Conservation (phyloP, 1,284 basidiomycete species). For the Ustilago lituana region DNA sequence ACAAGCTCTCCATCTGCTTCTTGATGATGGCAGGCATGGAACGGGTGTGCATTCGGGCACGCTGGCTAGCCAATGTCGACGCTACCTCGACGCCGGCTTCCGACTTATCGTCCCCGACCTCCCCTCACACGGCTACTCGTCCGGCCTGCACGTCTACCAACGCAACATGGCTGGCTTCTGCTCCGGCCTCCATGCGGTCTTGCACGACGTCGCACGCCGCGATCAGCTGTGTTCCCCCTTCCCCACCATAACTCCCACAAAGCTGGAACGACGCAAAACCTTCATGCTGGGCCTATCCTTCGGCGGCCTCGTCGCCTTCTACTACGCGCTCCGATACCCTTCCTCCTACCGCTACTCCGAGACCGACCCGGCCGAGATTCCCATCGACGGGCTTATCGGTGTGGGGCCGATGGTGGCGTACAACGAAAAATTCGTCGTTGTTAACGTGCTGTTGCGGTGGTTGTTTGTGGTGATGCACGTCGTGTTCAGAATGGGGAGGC, state of each 20-base stretch:
- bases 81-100: constrained; percentile 63
- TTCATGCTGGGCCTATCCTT: constrained; percentile 65
- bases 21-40: constrained; percentile 44
- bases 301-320: constrained; percentile 58
- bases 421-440: constrained; percentile 38
- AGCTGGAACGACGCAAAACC: constrained; percentile 54
- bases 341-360: constrained; percentile 48
- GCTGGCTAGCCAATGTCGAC: constrained; percentile 59
- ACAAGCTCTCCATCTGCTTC: not conserved
- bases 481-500: constrained; percentile 30
- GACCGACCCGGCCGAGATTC: constrained; percentile 50
- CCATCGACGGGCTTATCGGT: constrained; percentile 59
- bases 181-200: constrained; percentile 52
- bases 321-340: constrained; percentile 60
- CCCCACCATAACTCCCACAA: constrained; percentile 23
- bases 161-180: constrained; percentile 48
- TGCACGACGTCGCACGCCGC: constrained; percentile 57
- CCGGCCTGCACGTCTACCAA: constrained; percentile 63
- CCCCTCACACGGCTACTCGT: constrained; percentile 63
- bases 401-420: constrained; percentile 63
- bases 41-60: constrained; percentile 66
- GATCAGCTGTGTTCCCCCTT: constrained; percentile 42
- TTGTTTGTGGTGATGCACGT: constrained; percentile 13
- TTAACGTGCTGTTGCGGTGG: constrained; percentile 19
- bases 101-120: constrained; percentile 63